A percentile compares a stretch with the other conserved stretches of the same genome.
Conservation (phyloP, 169 alveolate species). For the Amoebophrya sp. region DNA sequence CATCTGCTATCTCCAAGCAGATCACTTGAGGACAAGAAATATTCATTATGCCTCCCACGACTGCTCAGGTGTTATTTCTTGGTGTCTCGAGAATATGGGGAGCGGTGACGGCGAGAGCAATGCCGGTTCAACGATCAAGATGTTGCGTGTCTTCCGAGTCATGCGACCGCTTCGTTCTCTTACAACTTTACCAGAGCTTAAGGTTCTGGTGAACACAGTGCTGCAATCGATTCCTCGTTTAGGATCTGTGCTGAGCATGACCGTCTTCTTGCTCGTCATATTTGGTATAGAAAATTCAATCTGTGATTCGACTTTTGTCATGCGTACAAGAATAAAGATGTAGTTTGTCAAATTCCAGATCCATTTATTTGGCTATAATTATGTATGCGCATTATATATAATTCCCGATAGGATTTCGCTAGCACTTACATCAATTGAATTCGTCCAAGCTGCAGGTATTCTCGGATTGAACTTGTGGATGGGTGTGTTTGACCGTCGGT, state of each 20-base stretch:
- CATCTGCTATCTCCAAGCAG: not conserved
- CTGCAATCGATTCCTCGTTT: not conserved
- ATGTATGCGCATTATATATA: no score
- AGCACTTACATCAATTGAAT: not conserved
- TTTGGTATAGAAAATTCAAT: not conserved
- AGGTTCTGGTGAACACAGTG: conserved; percentile 7
- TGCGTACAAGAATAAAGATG: not conserved
- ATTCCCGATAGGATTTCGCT: no score
- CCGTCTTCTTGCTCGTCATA: conserved; percentile 17
- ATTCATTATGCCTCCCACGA: not conserved
- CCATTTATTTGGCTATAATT: no score
- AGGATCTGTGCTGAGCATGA: not conserved
- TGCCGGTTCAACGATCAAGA: not conserved
- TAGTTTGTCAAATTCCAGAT: no score
- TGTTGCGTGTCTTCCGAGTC: not conserved
- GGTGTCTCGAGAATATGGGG: not conserved
- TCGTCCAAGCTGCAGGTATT: no score
- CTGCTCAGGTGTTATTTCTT: not conserved
- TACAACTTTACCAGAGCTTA: not conserved
- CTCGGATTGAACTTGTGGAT: not conserved
- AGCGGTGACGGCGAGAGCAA: not conserved
- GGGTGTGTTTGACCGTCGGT: conserved; percentile 6
- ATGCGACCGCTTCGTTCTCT: conserved; percentile 8
- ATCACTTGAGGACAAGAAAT: not conserved
- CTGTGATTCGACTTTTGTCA: not conserved